Evolutionary conservation across 108 stramenopile species (phyloP), one percentile per base, ranked within the genome.

Genomic region (Stephanodiscus triporus): DNA sequence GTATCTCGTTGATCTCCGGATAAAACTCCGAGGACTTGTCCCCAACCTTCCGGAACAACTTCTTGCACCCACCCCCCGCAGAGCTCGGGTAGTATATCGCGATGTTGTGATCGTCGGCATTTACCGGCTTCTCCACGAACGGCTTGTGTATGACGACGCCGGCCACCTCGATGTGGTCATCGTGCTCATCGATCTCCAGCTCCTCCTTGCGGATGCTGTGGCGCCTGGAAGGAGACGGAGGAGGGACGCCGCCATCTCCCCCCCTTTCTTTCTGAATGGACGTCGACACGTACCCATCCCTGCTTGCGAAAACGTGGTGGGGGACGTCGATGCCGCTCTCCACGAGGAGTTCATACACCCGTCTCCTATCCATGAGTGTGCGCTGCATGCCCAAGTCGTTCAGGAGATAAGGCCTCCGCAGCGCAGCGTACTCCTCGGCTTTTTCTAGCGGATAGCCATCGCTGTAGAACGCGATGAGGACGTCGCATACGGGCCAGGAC

Each of bases 51-150:
- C 98, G 95, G 85, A 99, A 99, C 10, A 98, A 86, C 50, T 93
- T 96, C 73, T 98, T 98, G 70, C 97, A 96, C 8, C 99, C 99
- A 0, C 98, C 98, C 9, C 99, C 98, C 13, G 96, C 95, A n/a
- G 83, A 87, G 19, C 91, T 84, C 3, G 97, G 99, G 72, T 98
- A 99, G 72, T 99, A 99, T 42, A 22, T 89, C 76, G 91, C 77
- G 80, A 99, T 94, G 83, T 97, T 98, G 76, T 99, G 99, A 81
- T 99, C 98, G 72, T 99, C 99, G 6, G 98, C 96, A 80, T 99
- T 90, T 6, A 97, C 97, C 2, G 99, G 99, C 84, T 99, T 99
- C 77, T 99, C 99, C 8, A 99, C 98, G 70, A 99, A 98, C 9
- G 99, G 99, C 77, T 99, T 99, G 85, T 98, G 75, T 50, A 99